A percentile compares a stretch with the other conserved stretches of the same genome.
phyloP scores from a whole-genome alignment of 805 yeast genomes.

The Wickerhamomyces kurtzmanii region DNA sequence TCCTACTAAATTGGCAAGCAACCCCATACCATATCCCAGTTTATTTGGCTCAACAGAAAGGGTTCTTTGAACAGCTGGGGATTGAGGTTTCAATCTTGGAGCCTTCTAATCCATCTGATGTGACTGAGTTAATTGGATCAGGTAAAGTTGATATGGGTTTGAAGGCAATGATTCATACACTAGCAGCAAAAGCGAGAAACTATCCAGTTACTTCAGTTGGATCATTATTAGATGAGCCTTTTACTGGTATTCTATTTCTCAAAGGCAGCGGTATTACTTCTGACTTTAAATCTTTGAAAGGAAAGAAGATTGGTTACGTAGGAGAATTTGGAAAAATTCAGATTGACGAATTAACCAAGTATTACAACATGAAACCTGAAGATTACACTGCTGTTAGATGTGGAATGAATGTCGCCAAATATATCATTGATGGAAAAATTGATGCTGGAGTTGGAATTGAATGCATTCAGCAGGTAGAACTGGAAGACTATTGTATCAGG shows the following conservation, averaged over 20 bases:
- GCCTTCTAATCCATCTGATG: constrained; percentile 50
- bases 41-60: constrained; percentile 37
- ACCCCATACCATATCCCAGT: constrained; percentile 48
- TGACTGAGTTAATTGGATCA: constrained; percentile 45
- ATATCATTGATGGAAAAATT: constrained; percentile 42
- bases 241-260: constrained; percentile 44
- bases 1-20: constrained; percentile 43
- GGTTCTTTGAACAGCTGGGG: constrained; percentile 40
- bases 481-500: constrained; percentile 36
- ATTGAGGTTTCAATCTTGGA: constrained; percentile 42
- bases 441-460: constrained; percentile 53
- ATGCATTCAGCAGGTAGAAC: constrained; percentile 49
- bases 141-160: constrained; percentile 51
- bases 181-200: constrained; percentile 51
- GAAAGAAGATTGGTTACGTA: constrained; percentile 45
- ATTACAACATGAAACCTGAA: constrained; percentile 44
- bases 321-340: constrained; percentile 54
- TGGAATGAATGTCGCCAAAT: constrained; percentile 51
- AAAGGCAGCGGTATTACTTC: constrained; percentile 39
- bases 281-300: constrained; percentile 41
- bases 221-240: constrained; percentile 46
- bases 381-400: constrained; percentile 51
- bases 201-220: constrained; percentile 48
- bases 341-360: constrained; percentile 43
- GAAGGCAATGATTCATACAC: constrained; percentile 51